Evolutionary conservation across 202 grass and related monocot genomes (phyloP), one percentile per base, ranked within the genome.

Genomic region (Saccharum hybrid): DNA sequence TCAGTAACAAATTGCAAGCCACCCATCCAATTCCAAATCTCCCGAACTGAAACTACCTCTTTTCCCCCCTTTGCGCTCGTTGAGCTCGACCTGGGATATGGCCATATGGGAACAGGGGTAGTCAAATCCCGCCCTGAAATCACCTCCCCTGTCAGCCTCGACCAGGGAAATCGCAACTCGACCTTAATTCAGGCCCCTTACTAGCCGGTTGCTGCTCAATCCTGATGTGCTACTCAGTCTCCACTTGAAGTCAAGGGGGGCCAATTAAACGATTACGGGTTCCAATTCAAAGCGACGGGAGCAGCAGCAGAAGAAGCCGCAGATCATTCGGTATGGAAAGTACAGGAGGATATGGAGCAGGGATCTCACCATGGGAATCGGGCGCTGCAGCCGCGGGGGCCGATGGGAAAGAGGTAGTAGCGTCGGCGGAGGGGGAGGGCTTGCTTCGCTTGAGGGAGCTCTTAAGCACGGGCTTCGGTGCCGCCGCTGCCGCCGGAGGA

Each of bases 371-470:
- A 49, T 59, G 83, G 39, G 18, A 28, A 81, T 81, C 74, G 39
- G 46, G 31, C 43, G 66, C 67, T 28, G 34, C 73, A 45, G 66
- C 49, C 15, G 22, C 12, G 38, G 86, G 30, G 0, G 68, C 39
- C 7, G 88, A 10, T 16, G 70, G 18, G 28, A 83, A 40, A 28
- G 90, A 38, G 34, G 86, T 33, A 7, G 75, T 26, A 43, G 63
- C 48, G 21, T 77, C 10, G 10, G 60, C 7, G 56, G 86, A 65
- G 23, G 83, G 63, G 63, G 90, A 81, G 73, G 86, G 68, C 71
- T 90, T 93, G 66, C 67, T 84, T 15, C 92, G 85, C 88, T 98
- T 98, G 87, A 95, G 92, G 63, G 96, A 84, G 77, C 96, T 95
- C 89, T 95, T 98, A 41, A 98, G 83, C 5, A 83, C 83, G 13